Base-by-base conservation (phyloP, 2,329 filamentous ascomycete genomes). In the Aureobasidium zeae region DNA sequence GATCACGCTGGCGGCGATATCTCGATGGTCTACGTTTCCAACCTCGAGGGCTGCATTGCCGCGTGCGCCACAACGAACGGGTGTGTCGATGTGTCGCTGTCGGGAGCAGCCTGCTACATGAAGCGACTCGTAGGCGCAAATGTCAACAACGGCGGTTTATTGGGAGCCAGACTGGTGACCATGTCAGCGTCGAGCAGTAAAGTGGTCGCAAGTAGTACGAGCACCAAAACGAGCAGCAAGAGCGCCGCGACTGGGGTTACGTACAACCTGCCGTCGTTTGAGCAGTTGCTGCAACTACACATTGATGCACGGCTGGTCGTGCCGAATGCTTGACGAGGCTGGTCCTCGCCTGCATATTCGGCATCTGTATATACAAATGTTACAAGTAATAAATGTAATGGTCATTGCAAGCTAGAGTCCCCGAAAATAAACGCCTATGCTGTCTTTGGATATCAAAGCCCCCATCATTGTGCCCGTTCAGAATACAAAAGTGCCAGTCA, bases 1-100 rank as follows among this genome's bases (percentile, higher is more conserved):
- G 57, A 60, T 29, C 54, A 59, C 32, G 34, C 45, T 8, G 55
- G 49, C 5, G 57, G 56, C 22, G 55, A 60, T 44, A 50, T 59
- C 44, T 25, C 17, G 9, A 47, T 21, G 19, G 45, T 44, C 5
- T 49, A 45, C 13, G 50, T 50, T 15, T 19, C 29, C 5, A 52
- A 24, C 36, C 49, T 55, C 17, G 41, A 48, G 13, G 41, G 46
- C 5, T 58, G 56, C 31, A 51, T 58, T 29, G 49, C 53, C 11
- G 45, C 48, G 8, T 58, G 55, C 36, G 51, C 52, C 24, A 34
- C 41, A 1, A 48, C 48, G 2, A 20, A 22, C 11, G 45, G 46
- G 19, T 58, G 55, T 35, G 47, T 55, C 2, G 55, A 51, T 29
- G 50, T 56, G 16, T 49, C 53, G 2, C 42, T 56, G 20, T 53